Conservation (phyloP, 2,329 filamentous ascomycete species). For the Hymenoscyphus infarciens region DNA sequence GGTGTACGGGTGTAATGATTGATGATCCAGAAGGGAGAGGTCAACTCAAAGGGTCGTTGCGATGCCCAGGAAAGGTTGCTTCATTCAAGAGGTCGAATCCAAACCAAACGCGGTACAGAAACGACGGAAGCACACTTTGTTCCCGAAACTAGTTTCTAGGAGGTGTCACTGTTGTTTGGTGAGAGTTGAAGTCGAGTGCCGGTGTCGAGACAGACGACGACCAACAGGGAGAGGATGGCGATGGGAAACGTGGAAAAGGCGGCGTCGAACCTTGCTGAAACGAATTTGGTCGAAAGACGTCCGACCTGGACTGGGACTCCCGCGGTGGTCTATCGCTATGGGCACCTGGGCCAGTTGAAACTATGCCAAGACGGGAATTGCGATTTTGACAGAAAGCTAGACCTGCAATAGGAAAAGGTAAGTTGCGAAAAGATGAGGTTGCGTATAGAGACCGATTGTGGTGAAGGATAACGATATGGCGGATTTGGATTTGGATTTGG, state of each 20-base stretch:
- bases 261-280: conserved; percentile 2
- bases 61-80: conserved; percentile 8
- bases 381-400: not conserved
- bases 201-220: not conserved
- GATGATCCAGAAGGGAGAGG: conserved; percentile 13
- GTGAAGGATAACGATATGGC: not conserved
- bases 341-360: not conserved
- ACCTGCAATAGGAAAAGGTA: too few species aligned
- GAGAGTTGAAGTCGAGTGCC: not conserved
- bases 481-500: too few species aligned
- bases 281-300: conserved; percentile 1
- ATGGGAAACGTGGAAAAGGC: not conserved
- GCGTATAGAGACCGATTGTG: not conserved
- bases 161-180: conserved; percentile 2
- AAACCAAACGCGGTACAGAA: not conserved
- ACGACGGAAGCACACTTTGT: not conserved
- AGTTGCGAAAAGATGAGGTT: not conserved
- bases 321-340: not conserved
- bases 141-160: not conserved
- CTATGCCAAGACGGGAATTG: not conserved
- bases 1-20: not conserved
- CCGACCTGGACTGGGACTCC: not conserved
- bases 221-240: not conserved
- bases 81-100: conserved; percentile 4
- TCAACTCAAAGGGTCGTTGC: conserved; percentile 21